Evolutionary conservation across 768 basidiomycete species (phyloP).

Genomic region (Tylopilus cervinicoccineus): DNA sequence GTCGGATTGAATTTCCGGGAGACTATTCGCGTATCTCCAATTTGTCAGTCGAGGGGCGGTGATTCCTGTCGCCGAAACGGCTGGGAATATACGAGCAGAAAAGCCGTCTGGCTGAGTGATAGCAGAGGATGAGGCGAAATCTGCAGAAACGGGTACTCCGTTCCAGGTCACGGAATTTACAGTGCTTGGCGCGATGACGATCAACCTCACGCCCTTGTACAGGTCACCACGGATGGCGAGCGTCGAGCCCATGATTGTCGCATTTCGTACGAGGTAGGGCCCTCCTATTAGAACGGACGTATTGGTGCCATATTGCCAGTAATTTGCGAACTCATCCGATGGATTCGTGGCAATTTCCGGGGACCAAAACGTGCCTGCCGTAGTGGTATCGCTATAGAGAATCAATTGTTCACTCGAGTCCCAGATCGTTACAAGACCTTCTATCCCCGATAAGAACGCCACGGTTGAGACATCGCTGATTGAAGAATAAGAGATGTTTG

Average conservation of each 20-base stretch:
- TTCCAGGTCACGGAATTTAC: constrained; percentile 70
- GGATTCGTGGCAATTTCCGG: constrained; percentile 50
- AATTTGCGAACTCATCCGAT: constrained; percentile 47
- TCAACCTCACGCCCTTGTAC: constrained; percentile 52
- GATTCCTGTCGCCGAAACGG: constrained; percentile 29
- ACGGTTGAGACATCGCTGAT: constrained; percentile 40
- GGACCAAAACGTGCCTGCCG: constrained; percentile 72
- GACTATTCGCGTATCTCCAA: constrained; percentile 75
- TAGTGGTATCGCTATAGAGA: constrained; percentile 61
- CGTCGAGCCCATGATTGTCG: constrained; percentile 41
- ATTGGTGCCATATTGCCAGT: constrained; percentile 74
- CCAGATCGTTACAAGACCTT: constrained; percentile 58
- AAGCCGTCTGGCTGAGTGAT: constrained; percentile 43
- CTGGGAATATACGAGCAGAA: constrained; percentile 41
- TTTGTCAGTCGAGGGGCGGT: constrained; percentile 46
- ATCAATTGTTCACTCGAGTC: constrained; percentile 67
- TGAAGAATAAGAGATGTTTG: constrained; percentile 22
- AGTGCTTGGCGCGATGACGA: constrained; percentile 55
- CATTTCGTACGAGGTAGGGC: constrained; percentile 60
- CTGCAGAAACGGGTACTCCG: constrained; percentile 42
- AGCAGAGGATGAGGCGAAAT: constrained; percentile 27
- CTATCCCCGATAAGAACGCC: constrained; percentile 51
- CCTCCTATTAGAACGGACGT: constrained; percentile 61
- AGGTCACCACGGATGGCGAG: constrained; percentile 70
- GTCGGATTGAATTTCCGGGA: constrained; percentile 58